A percentile compares a stretch with the other conserved stretches of the same genome.
Evolutionary conservation across 148 eudicot genomes (phyloP).

Genomic region (Amaranthus cruentus): DNA sequence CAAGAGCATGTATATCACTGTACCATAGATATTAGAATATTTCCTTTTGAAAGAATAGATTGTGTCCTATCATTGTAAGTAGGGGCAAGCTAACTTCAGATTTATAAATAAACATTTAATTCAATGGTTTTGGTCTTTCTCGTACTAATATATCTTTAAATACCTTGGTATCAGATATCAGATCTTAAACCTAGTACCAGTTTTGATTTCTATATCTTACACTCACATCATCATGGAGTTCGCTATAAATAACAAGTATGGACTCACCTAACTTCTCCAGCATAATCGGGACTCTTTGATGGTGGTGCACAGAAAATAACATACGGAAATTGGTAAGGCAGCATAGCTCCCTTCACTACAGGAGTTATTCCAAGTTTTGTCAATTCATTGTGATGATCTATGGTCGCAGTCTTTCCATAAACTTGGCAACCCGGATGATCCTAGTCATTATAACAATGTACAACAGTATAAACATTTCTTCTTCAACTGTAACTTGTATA

Average conservation of each 20-base stretch:
- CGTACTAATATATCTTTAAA: neutral
- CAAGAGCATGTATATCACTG: too few species aligned
- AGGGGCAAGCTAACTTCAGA: too few species aligned
- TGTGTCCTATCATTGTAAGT: too few species aligned
- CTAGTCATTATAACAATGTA: constrained; percentile 31
- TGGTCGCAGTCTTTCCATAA: constrained; percentile 62
- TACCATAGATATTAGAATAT: too few species aligned
- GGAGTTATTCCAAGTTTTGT: constrained; percentile 63
- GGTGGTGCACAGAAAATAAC: constrained; percentile 95
- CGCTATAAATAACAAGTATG: neutral
- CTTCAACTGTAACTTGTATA: neutral
- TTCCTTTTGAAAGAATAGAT: too few species aligned
- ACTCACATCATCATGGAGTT: neutral
- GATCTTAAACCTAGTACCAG: too few species aligned
- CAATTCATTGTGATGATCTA: constrained; percentile 74
- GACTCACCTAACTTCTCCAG: constrained; percentile 64
- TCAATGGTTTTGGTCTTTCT: neutral
- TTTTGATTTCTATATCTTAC: neutral
- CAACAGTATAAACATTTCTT: neutral
- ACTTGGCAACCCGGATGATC: constrained; percentile 61
- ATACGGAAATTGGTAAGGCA: constrained; percentile 46
- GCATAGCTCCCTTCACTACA: constrained; percentile 37
- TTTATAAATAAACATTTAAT: too few species aligned
- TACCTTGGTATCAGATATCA: neutral
- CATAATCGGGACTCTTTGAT: constrained; percentile 48